These are phyloP conservation scores for Populus hybrid DNA, from an alignment of 441 rosid species.

Conservation along the genomic window DNA sequence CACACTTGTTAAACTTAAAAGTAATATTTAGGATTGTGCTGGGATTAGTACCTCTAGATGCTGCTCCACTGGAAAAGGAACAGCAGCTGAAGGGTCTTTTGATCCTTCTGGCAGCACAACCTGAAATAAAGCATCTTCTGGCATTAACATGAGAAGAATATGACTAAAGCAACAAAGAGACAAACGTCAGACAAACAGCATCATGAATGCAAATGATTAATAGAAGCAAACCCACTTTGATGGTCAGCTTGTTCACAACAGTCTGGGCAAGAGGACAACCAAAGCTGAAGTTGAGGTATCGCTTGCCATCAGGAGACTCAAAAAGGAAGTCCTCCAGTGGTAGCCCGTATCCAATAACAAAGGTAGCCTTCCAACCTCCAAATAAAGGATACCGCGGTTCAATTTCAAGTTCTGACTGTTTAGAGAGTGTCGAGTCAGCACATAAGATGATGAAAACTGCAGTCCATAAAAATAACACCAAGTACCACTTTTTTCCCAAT, in stretches of 20 bases:
- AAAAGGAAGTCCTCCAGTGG: constrained; percentile 91
- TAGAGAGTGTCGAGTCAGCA: constrained; percentile 24
- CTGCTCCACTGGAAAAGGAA: constrained; percentile 81
- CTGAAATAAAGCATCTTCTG: constrained; percentile 39
- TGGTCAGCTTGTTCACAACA: constrained; percentile 79
- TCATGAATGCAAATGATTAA: constrained; percentile 7
- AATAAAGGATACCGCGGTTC: constrained; percentile 96
- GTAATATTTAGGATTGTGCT: not conserved
- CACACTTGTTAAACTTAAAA: not conserved
- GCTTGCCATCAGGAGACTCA: constrained; percentile 80
- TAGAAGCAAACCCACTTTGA: constrained; percentile 58
- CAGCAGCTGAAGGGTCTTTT: constrained; percentile 72
- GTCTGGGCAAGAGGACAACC: constrained; percentile 92
- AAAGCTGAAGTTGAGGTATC: constrained; percentile 93
- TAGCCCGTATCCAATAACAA: constrained; percentile 84
- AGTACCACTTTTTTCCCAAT: not conserved
- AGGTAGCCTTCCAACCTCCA: constrained; percentile 99
- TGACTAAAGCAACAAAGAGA: constrained; percentile 5
- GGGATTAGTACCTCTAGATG: constrained; percentile 58
- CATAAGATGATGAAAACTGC: constrained; percentile 5
- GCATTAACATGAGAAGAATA: constrained; percentile 2
- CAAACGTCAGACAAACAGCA: constrained; percentile 11
- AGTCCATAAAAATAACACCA: not conserved
- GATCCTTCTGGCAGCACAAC: constrained; percentile 97
- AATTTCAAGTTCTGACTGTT: constrained; percentile 95